Base-by-base conservation (phyloP, 2,329 filamentous ascomycete genomes). In the Fusarium palustre region DNA sequence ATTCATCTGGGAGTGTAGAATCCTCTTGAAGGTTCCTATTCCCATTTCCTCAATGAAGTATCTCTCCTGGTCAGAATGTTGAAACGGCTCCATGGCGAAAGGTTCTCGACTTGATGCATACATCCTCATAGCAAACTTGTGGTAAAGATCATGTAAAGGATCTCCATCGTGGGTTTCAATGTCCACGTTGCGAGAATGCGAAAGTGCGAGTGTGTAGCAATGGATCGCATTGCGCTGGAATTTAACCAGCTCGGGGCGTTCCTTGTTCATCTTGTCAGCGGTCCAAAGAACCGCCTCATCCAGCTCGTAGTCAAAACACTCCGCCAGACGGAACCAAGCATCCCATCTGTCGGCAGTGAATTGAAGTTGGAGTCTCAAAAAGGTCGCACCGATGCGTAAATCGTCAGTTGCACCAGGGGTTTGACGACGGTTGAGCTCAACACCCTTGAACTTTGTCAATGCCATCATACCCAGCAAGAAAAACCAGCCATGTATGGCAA, bases 221-320 rank as follows among this genome's bases (percentile, higher is more conserved):
- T 97, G 93, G 46, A 97, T 94, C 2, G 93, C 90, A 73, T 88
- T 89, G 33, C 93, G 88, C 77, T 97, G 93, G 64, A 92, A 87
- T 53, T 88, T 89, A 25, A 93, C 86, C 45, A 97, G 80, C 60
- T 97, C 93, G 6, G 83, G 81, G 57, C 91, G 89, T 73, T 91
- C 91, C 76, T 92, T 95, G 79, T 97, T 97, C 80, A 97, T 90
- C 79, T 97, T 97, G 71, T 97, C 93, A 1, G 93, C 92, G 22
- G 91, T 92, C 94, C 94, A 97, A 7, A 94, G 87, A 7, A 97
- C 92, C 9, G 90, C 88, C 78, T 97, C 94, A 67, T 97, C 94
- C 16, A 97, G 83, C 73, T 97, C 93, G 52, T 92, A 91, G 78
- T 97, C 94, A 74, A 93, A 94, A 49, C 92, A 93, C 77, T 97